Evolutionary conservation across 331 rosid genomes (phyloP).

Genomic region (Stylosanthes scabra): DNA sequence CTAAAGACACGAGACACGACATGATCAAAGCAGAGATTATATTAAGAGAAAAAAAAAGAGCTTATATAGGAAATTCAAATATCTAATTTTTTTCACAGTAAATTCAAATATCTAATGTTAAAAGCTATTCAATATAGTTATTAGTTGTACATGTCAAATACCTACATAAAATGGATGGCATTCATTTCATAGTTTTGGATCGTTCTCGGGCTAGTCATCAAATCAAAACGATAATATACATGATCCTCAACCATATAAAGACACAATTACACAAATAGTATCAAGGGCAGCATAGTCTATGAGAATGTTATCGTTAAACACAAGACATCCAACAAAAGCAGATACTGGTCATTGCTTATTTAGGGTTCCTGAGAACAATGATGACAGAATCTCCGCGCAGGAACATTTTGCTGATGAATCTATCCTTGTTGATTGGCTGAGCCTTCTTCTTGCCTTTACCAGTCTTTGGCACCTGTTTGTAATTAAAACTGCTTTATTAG

Average conservation of each 20-base stretch:
- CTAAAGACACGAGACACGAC: too few species aligned
- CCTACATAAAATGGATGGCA: not conserved
- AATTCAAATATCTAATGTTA: not conserved
- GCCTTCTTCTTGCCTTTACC: slow-evolving; percentile 98
- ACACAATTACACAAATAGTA: not conserved
- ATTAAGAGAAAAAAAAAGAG: too few species aligned
- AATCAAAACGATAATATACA: slow-evolving; percentile 22
- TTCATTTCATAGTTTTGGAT: not conserved
- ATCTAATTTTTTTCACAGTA: too few species aligned
- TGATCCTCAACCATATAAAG: slow-evolving; percentile 19
- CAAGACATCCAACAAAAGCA: not conserved
- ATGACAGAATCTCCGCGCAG: slow-evolving; percentile 91
- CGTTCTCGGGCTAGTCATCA: not conserved
- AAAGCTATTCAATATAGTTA: slow-evolving; percentile 5
- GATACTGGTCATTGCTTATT: slow-evolving; percentile 40
- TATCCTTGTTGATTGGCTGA: slow-evolving; percentile 91
- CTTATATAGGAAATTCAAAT: not conserved
- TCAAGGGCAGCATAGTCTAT: not conserved
- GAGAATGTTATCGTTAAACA: not conserved
- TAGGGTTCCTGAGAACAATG: slow-evolving; percentile 92
- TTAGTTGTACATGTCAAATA: slow-evolving; percentile 6
- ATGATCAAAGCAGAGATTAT: too few species aligned
- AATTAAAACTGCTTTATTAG: not conserved
- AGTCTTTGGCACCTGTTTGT: slow-evolving; percentile 75
- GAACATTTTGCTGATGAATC: slow-evolving; percentile 96